These are phyloP conservation scores for Fusarium falciforme DNA, from an alignment of 2,329 filamentous ascomycete species.

Conservation along the genomic window DNA sequence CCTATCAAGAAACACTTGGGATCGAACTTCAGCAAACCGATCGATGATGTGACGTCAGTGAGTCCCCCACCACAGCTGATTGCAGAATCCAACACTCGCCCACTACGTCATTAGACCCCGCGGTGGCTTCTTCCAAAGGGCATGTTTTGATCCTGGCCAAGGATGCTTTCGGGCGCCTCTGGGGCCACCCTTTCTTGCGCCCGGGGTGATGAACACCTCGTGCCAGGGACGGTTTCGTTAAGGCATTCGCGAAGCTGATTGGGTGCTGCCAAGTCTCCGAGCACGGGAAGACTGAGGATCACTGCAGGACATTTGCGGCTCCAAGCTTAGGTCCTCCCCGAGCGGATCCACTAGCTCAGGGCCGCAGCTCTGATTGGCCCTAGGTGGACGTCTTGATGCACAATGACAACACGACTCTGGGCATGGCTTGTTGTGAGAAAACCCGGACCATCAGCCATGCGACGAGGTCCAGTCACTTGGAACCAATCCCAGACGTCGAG, in stretches of 20 bases:
- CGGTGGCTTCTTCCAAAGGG: conserved; percentile 9
- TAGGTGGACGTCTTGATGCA: neutral
- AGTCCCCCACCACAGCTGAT: neutral
- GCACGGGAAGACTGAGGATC: conserved; percentile 35
- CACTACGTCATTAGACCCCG: conserved; percentile 34
- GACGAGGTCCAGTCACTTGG: conserved; percentile 10
- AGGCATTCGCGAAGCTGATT: conserved; percentile 19
- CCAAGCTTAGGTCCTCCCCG: conserved; percentile 6
- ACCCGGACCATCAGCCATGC: conserved; percentile 8
- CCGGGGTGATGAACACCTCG: conserved; percentile 13
- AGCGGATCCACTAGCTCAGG: conserved; percentile 16
- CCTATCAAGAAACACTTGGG: conserved; percentile 16
- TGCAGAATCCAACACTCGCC: neutral
- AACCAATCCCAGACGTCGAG: conserved; percentile 29
- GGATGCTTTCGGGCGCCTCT: conserved; percentile 11
- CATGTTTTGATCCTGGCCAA: conserved; percentile 23
- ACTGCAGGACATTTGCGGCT: conserved; percentile 30
- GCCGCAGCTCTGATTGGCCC: conserved; percentile 24
- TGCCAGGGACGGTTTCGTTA: neutral
- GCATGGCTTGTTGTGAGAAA: conserved; percentile 14
- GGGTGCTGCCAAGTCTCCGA: conserved; percentile 9
- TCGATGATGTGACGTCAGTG: conserved; percentile 30
- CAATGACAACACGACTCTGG: conserved; percentile 42
- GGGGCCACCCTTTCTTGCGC: conserved; percentile 23
- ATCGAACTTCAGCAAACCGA: neutral